Evolutionary conservation across 2,329 filamentous ascomycete species (phyloP), one percentile per base, ranked within the genome.

Genomic region (Paecilomyces niveus): DNA sequence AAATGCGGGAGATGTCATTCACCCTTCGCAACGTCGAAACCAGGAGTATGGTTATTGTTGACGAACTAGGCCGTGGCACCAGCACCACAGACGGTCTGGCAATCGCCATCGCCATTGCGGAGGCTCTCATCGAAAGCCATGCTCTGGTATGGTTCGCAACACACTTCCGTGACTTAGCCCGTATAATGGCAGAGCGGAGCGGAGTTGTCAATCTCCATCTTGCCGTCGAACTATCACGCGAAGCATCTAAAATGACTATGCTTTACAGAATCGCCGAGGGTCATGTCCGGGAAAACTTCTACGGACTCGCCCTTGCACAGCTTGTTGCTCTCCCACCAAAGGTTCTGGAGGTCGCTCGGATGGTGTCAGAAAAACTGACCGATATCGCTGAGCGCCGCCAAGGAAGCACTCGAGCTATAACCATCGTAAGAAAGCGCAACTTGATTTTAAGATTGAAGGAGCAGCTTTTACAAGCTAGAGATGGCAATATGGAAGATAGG

Each of bases 1-100:
- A 99, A 73, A 97, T 99, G 94, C 84, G 90, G 50, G 94, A 97
- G 67, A 95, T 93, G 77, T 91, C 92, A 0, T 96, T 95, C 70
- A 97, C 99, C 57, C 76, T 97, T 1, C 83, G 85, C 56, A 96
- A 96, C 67, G 84, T 97, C 58, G 87, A 92, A 63, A 80, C 81
- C 6, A 83, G 85, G 54, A 93, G 89, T 64, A 80, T 96, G 65
- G 86, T 88, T 1, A 89, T 99, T 54, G 85, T 99, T 54, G 94
- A 99, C 66, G 94, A 99, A 69, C 83, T 99, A 3, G 93, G 94
- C 0, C 84, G 94, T 29, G 93, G 92, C 1, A 99, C 94, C 0
- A 94, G 90, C 69, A 93, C 89, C 0, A 83, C 87, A 24, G 94
- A 99, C 68, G 94, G 94, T 0, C 77, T 97, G 1, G 88, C 91